A percentile compares a stretch with the other conserved stretches of the same genome.
Conservation (phyloP, 2,329 filamentous ascomycete species). For the Geosmithia flava region DNA sequence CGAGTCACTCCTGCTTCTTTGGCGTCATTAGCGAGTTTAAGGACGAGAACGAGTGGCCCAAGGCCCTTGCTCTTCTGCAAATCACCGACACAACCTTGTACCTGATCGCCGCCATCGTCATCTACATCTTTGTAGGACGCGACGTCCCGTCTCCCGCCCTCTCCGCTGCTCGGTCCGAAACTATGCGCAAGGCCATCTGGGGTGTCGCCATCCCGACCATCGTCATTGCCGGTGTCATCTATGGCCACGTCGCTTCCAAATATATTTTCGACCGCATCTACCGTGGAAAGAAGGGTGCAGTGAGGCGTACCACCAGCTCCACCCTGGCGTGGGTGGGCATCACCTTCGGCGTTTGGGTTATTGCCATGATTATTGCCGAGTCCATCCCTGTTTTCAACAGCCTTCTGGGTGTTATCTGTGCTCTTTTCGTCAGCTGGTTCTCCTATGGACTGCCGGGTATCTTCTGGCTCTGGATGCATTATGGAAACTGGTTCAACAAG, state of each 20-base stretch:
- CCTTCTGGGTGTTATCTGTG: slow-evolving; percentile 48
- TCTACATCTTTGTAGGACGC: slow-evolving; percentile 17
- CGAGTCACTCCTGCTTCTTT: slow-evolving; percentile 32
- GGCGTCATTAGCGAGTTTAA: slow-evolving; percentile 20
- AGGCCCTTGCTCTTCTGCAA: slow-evolving; percentile 17
- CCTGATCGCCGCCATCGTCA: slow-evolving; percentile 16
- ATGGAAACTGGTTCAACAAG: slow-evolving; percentile 22
- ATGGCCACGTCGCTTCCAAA: slow-evolving; percentile 53
- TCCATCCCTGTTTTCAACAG: slow-evolving; percentile 58
- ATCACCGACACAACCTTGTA: slow-evolving; percentile 18
- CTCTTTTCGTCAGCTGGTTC: slow-evolving; percentile 58
- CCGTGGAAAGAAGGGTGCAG: slow-evolving; percentile 26
- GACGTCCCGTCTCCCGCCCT: slow-evolving; percentile 18
- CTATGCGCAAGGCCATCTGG: slow-evolving; percentile 19
- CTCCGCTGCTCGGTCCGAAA: slow-evolving; percentile 23
- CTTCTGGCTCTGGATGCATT: slow-evolving; percentile 35
- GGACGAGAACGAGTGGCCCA: slow-evolving; percentile 17
- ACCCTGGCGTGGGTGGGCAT: slow-evolving; percentile 47
- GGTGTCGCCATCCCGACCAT: slow-evolving; percentile 17
- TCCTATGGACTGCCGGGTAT: slow-evolving; percentile 36
- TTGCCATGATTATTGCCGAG: slow-evolving; percentile 57
- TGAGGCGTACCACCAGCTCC: slow-evolving; percentile 34
- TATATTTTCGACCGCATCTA: slow-evolving; percentile 55
- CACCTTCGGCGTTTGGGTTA: slow-evolving; percentile 38
- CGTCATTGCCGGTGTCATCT: slow-evolving; percentile 58